Evolutionary conservation across 257 asterid genomes (phyloP), one percentile per base, ranked within the genome.

Genomic region (Nicotiana knightiana): DNA sequence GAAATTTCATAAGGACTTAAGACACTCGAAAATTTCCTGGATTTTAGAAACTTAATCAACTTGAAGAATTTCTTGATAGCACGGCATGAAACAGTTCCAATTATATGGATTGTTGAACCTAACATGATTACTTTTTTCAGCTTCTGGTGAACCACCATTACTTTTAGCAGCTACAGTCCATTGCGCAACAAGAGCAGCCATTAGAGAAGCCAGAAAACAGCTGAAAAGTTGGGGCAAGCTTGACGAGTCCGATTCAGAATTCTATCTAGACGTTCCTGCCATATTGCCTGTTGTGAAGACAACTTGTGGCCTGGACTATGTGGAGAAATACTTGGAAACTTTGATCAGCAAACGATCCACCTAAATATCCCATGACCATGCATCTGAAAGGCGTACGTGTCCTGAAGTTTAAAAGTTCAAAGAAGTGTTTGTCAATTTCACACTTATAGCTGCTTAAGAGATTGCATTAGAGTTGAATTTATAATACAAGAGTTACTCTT

Each of bases 81-180:
- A 28, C 11, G 18, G 9, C 39, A 4, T 11, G 67, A 62, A 5
- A 66, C 13, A 66, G 2, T 66, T 1, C 18, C 6, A 64, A 7
- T 6, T 13, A 54, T 15, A 54, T 13, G 59, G 2, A 54, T 54
- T 54, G 17, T 54, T 57, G 24, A 57, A 16, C 63, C 7, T 57
- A 5, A 64, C 70, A 13, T 64, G 37, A 75, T 13, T 26, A 6
- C 1, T 17, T 6, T 81, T 17, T 83, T 86, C 87, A 93, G 98
- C 98, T 80, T 92, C 92, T n/a, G 97, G 98, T 63, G 98, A 93
- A 71, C 97, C 98, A 2, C 97, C 96, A 13, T 77, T 94, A 83
- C 88, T 91, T 82, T 84, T 94, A 87, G 93, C 98, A 9, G 96
- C 85, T 83, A 90, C 98, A 3, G 91, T 90, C 82, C 91, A 92